Evolutionary conservation across 148 eudicot genomes (phyloP), one percentile per base, ranked within the genome.

Genomic region (Rheum nobile): DNA sequence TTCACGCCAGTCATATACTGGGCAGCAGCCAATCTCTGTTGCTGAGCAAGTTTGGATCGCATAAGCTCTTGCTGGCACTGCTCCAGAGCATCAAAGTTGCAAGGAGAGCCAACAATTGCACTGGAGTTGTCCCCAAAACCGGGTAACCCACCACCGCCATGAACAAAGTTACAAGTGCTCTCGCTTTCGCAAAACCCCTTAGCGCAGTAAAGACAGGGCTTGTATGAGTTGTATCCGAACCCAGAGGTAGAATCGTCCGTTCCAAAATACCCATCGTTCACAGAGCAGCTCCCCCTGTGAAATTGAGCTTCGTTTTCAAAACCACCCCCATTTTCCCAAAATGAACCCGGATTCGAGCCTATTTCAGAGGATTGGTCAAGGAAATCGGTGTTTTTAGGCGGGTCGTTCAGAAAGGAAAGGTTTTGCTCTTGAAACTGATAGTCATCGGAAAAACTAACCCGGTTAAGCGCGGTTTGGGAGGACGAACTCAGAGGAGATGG

Each of bases 131-230:
- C 86, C 14, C 35, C 75, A 9, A 70, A 76, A 71, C 67, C 83
- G 1, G 67, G 73, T 28, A 44, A 52, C 41, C 77, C 80, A 24
- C 75, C 80, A 24, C 80, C 68, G 16, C 80, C 79, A 78, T 92
- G 97, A 55, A 83, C 80, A 63, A 92, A 92, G 79, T 87, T 87
- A 72, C 96, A 90, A 67, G 71, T 32, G 37, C 26, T 77, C 0
- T 93, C 97, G 73, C 90, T 90, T 75, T 90, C 90, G 41, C 97
- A 89, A 34, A 82, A 89, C 2, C 97, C 97, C 77, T 81, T 77
- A 14, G 89, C 76, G 61, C 57, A 90, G 72, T 88, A 85, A 86
- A 84, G 74, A 43, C 97, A 92, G 7, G 92, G 89, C 75, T 88
- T 88, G 79, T 80, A 86, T 26, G 88, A 88, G 50, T 88, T 88